Conservation (phyloP, 2,329 filamentous ascomycete genomes). For the Venturiaceae sp. region DNA sequence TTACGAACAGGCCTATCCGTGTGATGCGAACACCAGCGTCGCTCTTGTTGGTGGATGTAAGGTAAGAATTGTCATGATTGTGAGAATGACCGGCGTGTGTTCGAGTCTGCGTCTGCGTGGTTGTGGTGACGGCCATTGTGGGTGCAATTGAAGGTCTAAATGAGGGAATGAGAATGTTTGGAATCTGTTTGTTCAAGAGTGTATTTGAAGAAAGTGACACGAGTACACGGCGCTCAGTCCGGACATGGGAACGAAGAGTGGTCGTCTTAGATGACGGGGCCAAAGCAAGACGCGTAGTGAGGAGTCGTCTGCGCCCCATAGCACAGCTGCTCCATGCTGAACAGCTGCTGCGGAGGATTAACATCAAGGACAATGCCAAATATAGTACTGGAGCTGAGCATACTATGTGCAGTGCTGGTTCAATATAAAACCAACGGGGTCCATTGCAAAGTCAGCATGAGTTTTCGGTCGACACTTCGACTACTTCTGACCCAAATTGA, state of each 20-base stretch:
- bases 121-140: not conserved
- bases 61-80: constrained; percentile 77
- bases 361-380: not conserved
- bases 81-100: constrained; percentile 52
- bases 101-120: constrained; percentile 3
- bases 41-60: constrained; percentile 73
- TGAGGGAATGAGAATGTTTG: not conserved
- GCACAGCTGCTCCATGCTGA: not conserved
- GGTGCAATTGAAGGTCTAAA: not conserved
- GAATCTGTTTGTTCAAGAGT: not conserved
- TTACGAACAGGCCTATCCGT: constrained; percentile 76
- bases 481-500: not conserved
- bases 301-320: not conserved
- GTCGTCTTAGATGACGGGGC: not conserved
- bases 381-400: not conserved
- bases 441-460: not conserved
- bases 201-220: not conserved
- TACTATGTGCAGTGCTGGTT: not conserved
- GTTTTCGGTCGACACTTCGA: too few species aligned
- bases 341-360: not conserved
- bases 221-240: not conserved
- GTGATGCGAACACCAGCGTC: constrained; percentile 94
- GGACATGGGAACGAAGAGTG: not conserved
- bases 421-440: not conserved
- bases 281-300: not conserved